Evolutionary conservation across 1,284 basidiomycete genomes (phyloP), one percentile per base, ranked within the genome.

Genomic region (Golubevia pallescens): DNA sequence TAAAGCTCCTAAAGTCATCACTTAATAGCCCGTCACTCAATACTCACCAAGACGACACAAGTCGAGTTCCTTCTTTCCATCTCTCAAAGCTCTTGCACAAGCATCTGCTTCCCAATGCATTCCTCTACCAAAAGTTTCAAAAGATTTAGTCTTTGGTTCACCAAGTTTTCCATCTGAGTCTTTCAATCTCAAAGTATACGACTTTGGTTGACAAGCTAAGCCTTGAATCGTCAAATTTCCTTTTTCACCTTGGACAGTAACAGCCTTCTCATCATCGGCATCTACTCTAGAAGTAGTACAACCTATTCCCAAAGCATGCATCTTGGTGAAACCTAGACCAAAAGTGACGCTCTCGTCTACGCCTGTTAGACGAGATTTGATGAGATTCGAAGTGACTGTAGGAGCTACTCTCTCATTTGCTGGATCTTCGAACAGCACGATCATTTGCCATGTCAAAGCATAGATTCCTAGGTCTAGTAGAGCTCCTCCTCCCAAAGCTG

Each of bases 401-500:
- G 77, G 79, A 1, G 19, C 20, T 3, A 34, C 59, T 2, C 28
- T 5, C 2, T 70, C 48, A 65, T 79, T 79, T 5, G 60, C 57
- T 1, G 79, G 79, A 61, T 81, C 66, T 16, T 65, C 53, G 60
- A 61, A 78, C 5, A 81, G 71, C 8, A 62, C 66, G 4, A 77
- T 16, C 67, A 78, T 69, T 52, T 76, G 73, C 77, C 77, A 81
- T 6, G 74, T 80, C 1, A 79, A 60, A 0, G 77, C 67, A 55
- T 86, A 87, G 24, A 86, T 86, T 61, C 88, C 88, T 4, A 88
- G 65, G 84, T 96, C 94, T 54, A 96, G 89, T 48, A 96, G 81
- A 6, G 91, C 92, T 0, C 94, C 94, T 21, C 94, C 94, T 23
- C 92, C 94, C 4, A 95, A 88, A 19, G 87, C 86, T 1, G 94